These are phyloP conservation scores for Platismatia glauca DNA, from an alignment of 495 filamentous ascomycete genomes.

Conservation along the genomic window DNA sequence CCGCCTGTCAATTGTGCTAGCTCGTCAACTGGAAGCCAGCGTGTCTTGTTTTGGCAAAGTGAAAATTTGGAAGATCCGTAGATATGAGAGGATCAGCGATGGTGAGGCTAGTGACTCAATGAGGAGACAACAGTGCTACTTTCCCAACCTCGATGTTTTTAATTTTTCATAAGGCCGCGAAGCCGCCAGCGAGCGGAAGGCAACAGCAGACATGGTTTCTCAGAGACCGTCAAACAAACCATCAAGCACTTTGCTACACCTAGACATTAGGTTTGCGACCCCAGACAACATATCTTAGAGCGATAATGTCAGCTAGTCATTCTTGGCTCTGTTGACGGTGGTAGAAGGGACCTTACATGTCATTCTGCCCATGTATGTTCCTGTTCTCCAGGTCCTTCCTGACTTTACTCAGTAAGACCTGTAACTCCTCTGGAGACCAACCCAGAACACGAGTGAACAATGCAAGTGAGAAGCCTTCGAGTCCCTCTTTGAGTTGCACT, in stretches of 20 bases:
- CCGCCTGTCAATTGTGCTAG: too few species aligned
- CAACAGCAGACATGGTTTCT: not conserved
- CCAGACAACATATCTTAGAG: not conserved
- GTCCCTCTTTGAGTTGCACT: slow-evolving; percentile 36
- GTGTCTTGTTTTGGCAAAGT: too few species aligned
- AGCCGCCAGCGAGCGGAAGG: not conserved
- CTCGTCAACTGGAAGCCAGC: too few species aligned
- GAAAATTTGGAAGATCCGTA: too few species aligned
- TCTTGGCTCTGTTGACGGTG: not conserved
- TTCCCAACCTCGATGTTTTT: too few species aligned
- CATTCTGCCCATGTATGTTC: slow-evolving; percentile 33
- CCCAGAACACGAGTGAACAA: slow-evolving; percentile 47
- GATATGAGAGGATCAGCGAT: too few species aligned
- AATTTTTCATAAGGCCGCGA: too few species aligned
- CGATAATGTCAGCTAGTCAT: not conserved
- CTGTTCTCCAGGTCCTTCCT: slow-evolving; percentile 44
- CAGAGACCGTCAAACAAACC: not conserved
- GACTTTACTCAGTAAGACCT: slow-evolving; percentile 46
- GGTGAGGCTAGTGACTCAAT: too few species aligned
- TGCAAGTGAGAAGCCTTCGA: slow-evolving; percentile 36
- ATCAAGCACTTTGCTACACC: not conserved
- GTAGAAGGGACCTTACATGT: slow-evolving; percentile 13
- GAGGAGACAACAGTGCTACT: too few species aligned
- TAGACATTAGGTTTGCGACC: not conserved
- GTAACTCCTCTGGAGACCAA: slow-evolving; percentile 47